A percentile compares a stretch with the other conserved stretches of the same genome.
Conservation (phyloP, 345 rosid species). For the Psidium friedrichsthalianum region DNA sequence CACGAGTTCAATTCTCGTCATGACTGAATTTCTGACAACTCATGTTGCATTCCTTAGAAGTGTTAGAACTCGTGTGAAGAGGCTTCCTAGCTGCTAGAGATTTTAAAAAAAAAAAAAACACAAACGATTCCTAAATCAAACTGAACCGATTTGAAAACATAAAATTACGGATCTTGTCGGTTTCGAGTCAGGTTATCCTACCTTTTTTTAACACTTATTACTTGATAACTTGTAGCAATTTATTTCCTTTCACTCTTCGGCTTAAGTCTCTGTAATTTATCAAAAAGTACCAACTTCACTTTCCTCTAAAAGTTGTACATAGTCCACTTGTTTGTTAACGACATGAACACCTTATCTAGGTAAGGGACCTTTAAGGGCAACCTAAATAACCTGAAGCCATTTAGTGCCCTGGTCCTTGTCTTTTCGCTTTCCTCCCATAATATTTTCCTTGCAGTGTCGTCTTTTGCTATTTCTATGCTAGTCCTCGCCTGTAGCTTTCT, state of each 20-base stretch:
- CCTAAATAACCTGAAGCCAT: not conserved
- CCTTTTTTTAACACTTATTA: not conserved
- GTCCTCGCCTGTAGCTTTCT: not conserved
- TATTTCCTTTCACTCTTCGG: not conserved
- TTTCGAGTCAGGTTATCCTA: not conserved
- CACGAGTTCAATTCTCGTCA: not conserved
- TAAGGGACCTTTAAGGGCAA: not conserved
- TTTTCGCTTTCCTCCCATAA: not conserved
- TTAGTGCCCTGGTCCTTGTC: not conserved
- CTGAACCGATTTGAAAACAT: not conserved
- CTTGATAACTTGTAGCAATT: not conserved
- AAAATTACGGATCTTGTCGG: rapidly evolving
- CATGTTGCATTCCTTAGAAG: not conserved
- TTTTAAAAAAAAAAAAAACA: not conserved
- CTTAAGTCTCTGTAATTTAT: not conserved
- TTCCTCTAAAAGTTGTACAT: not conserved
- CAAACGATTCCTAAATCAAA: not conserved
- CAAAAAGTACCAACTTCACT: not conserved
- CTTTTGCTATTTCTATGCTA: not conserved
- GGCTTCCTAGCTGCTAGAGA: rapidly evolving
- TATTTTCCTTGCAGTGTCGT: not conserved
- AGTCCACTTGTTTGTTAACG: not conserved
- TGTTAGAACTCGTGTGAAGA: not conserved
- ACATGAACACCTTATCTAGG: not conserved
- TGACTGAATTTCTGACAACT: not conserved